A percentile compares a stretch with the other conserved stretches of the same genome.
Conservation (phyloP, 2,329 filamentous ascomycete genomes). For the Clonostachys solani region DNA sequence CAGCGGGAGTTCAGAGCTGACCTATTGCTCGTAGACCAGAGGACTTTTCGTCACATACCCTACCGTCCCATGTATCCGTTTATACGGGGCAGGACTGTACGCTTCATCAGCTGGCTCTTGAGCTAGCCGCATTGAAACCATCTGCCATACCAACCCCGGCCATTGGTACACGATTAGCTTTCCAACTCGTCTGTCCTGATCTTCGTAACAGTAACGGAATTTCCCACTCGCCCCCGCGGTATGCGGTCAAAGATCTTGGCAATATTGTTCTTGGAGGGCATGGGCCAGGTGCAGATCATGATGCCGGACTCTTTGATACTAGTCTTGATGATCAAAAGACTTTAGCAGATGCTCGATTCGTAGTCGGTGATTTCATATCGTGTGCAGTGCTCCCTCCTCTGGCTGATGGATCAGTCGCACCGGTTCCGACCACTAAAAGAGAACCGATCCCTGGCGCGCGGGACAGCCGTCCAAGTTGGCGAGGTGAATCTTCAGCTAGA, state of each 20-base stretch:
- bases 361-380: slow-evolving; percentile 84
- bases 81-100: slow-evolving; percentile 86
- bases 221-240: slow-evolving; percentile 42
- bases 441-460: slow-evolving; percentile 12
- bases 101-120: slow-evolving; percentile 73
- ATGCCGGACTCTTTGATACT: slow-evolving; percentile 10
- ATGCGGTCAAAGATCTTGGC: slow-evolving; percentile 76
- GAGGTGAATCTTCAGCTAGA: slow-evolving; percentile 16
- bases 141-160: slow-evolving; percentile 67
- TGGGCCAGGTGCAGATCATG: slow-evolving; percentile 31
- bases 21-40: slow-evolving; percentile 47
- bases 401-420: slow-evolving; percentile 68
- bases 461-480: slow-evolving; percentile 13
- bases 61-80: slow-evolving; percentile 69
- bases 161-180: slow-evolving; percentile 80
- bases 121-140: slow-evolving; percentile 64
- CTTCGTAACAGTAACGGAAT: slow-evolving; percentile 32
- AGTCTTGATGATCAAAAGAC: slow-evolving; percentile 64
- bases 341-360: slow-evolving; percentile 71
- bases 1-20: too few species aligned
- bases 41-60: slow-evolving; percentile 58
- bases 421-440: slow-evolving; percentile 29
- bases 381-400: slow-evolving; percentile 77
- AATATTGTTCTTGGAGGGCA: slow-evolving; percentile 71
- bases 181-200: slow-evolving; percentile 83